Percentiles rank a stretch among this genome's conserved stretches.
phyloP scores from a whole-genome alignment of 805 yeast genomes.

The Blastobotrys chiropterorum region DNA sequence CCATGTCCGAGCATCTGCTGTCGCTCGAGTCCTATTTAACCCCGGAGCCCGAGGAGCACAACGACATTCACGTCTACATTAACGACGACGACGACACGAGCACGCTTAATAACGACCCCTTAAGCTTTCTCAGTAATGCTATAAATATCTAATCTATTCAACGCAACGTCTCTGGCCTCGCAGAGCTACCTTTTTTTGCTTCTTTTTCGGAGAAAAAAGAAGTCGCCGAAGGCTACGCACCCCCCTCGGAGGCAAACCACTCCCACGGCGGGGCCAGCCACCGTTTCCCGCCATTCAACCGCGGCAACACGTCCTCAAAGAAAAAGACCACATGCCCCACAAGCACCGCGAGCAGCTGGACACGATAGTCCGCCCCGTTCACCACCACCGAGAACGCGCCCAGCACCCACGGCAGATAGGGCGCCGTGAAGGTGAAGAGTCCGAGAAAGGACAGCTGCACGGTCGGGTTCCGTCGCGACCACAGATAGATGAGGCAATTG shows the following conservation, averaged over 20 bases:
- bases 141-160: not conserved
- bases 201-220: too few relatives aligned
- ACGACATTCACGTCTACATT: not conserved
- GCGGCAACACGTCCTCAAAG: constrained; percentile 39
- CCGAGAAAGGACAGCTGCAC: constrained; percentile 37
- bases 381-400: constrained; percentile 24
- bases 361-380: constrained; percentile 12
- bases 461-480: constrained; percentile 43
- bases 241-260: too few relatives aligned
- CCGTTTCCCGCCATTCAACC: constrained; percentile 29
- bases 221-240: too few relatives aligned
- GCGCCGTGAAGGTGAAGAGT: constrained; percentile 36
- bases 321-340: constrained; percentile 41
- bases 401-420: constrained; percentile 40
- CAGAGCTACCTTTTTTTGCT: too few relatives aligned
- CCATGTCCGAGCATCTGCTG: constrained; percentile 7
- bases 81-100: not conserved
- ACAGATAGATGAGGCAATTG: constrained; percentile 37
- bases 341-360: constrained; percentile 33
- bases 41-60: constrained; percentile 19
- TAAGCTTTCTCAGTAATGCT: not conserved
- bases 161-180: too few relatives aligned
- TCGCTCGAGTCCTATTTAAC: constrained; percentile 20
- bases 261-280: constrained; percentile 40
- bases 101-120: constrained; percentile 1